phyloP scores from a whole-genome alignment of 345 rosid genomes.

The Ceriops decandra region DNA sequence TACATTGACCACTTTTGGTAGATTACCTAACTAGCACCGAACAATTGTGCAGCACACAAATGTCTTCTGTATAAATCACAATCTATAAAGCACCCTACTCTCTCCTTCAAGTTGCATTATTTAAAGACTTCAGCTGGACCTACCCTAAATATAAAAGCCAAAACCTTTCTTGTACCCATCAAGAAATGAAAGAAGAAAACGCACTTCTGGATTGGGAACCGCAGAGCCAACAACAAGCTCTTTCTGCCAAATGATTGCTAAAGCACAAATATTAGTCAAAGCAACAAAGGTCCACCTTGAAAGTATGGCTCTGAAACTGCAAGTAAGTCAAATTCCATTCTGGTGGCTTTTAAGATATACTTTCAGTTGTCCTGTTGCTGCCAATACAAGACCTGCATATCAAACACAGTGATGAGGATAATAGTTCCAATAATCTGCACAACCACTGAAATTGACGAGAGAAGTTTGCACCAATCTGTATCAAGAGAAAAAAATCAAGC shows the following conservation, averaged over 20 bases:
- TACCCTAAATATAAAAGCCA: no score
- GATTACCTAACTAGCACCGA: neutral
- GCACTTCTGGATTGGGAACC: no score
- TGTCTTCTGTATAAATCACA: neutral
- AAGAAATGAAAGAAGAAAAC: no score
- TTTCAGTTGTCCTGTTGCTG: constrained; percentile 67
- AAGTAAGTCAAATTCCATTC: constrained; percentile 40
- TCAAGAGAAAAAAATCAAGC: neutral
- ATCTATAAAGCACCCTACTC: neutral
- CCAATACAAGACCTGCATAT: constrained; percentile 68
- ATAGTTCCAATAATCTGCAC: neutral
- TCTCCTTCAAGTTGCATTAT: no score
- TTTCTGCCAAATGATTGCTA: neutral
- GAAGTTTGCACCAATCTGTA: neutral
- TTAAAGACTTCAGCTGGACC: no score
- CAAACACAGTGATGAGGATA: constrained; percentile 7
- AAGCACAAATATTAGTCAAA: neutral
- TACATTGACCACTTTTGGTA: no score
- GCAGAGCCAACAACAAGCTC: no score
- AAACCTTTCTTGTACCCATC: no score
- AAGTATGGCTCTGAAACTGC: constrained; percentile 10
- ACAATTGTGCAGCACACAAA: neutral
- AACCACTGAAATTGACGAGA: neutral
- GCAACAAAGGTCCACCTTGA: constrained; percentile 18
- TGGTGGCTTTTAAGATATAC: constrained; percentile 42